Evolutionary conservation across 176 grass and related monocot genomes (phyloP), one percentile per base, ranked within the genome.

Genomic region (Musa acuminata): DNA sequence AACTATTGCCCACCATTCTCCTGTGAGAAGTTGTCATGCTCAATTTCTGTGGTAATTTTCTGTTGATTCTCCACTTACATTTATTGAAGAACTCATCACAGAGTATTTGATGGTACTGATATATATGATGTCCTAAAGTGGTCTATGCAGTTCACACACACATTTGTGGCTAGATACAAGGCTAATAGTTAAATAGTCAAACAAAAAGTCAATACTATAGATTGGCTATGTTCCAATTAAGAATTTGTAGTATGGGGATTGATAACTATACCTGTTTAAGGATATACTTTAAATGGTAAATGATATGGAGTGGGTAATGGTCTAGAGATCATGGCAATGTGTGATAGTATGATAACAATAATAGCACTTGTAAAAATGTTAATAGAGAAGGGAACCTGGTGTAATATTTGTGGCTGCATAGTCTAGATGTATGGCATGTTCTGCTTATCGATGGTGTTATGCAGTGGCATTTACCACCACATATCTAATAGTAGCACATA

Each of bases 21-120:
- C 72, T 58, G 26, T 80, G 79, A 79, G 25, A 85, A 62, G 72
- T 62, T 78, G 49, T 60, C 58, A 71, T 85, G 82, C 63, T 71
- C 49, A 29, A 62, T 98, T 93, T 79, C 27, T 93, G 75, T 82
- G 90, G 88, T 95, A 87, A 77, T 65, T 24, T 74, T 17, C 13
- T 16, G 13, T 74, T 13, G 57, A 60, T 43, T 59, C 14, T 59
- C 14, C 57, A 59, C 14, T 59, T 19, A 59, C 16, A n/a, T 59
- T 59, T 59, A 8, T 19, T 59, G 14, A 59, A 59, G 16, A 8
- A 19, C 19, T 59, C 17, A 20, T 8, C n/a, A 16, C 16, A 59
- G 14, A 59, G 14, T 59, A 17, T 20, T 59, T 8, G 13, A 59
- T 59, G 57, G 57, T 19, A 35, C 29, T 35, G 29, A 35, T 35